Evolutionary conservation across 345 rosid genomes (phyloP).

Genomic region (Noccaea bulbosa): DNA sequence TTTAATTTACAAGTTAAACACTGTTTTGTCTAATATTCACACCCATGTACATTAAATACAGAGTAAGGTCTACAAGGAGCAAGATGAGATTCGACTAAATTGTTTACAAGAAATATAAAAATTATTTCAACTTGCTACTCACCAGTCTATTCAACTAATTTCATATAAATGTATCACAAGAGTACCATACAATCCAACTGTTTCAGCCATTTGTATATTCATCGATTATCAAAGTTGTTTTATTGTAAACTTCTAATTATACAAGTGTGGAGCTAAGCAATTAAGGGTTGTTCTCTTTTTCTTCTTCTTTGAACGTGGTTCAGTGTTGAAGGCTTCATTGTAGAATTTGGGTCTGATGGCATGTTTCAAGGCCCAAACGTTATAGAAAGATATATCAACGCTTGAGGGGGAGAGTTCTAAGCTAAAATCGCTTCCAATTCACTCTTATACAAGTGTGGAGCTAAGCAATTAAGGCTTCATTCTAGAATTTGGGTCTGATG

Average conservation of each 20-base stretch:
- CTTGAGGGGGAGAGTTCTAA: too few relatives aligned
- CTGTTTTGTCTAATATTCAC: constrained; percentile 28
- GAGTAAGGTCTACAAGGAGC: constrained; percentile 26
- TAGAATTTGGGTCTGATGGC: background rate
- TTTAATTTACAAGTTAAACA: constrained; percentile 26
- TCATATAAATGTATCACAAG: background rate
- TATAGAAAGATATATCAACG: background rate
- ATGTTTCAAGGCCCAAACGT: constrained; percentile 16
- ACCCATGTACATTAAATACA: constrained; percentile 40
- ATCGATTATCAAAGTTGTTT: background rate
- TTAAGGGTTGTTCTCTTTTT: too few relatives aligned
- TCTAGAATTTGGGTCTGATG: background rate
- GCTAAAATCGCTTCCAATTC: too few relatives aligned
- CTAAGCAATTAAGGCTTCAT: too few relatives aligned
- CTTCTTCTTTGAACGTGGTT: too few relatives aligned
- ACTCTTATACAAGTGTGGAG: too few relatives aligned
- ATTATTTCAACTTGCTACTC: constrained; percentile 26
- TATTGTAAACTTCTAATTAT: constrained; percentile 5
- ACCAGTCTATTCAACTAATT: constrained; percentile 16
- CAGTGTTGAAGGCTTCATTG: too few relatives aligned
- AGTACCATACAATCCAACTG: constrained; percentile 16
- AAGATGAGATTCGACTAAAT: constrained; percentile 25
- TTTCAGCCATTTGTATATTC: background rate
- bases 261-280: too few relatives aligned
- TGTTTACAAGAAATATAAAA: constrained; percentile 1